Evolutionary conservation across 129 eudicot species (phyloP).

Genomic region (Saposhnikovia divaricata): DNA sequence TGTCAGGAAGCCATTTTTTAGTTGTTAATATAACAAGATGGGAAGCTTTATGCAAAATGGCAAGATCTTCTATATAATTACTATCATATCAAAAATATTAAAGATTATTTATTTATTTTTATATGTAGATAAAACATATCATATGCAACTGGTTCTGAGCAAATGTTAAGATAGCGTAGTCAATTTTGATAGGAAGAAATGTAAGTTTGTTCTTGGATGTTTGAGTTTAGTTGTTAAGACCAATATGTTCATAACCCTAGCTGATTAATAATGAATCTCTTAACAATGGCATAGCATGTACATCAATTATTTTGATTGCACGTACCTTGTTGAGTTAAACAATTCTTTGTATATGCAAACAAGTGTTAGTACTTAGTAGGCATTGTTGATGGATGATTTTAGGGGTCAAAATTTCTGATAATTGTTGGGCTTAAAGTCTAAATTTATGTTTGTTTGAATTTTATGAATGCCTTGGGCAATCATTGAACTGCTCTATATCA

Average conservation of each 20-base stretch:
- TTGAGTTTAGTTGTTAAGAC: not conserved
- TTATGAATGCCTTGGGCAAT: not conserved
- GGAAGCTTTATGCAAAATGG: not conserved
- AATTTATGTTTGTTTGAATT: not conserved
- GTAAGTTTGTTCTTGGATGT: not conserved
- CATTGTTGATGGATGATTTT: not conserved
- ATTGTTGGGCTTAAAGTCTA: not conserved
- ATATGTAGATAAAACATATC: not conserved
- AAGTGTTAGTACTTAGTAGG: not conserved
- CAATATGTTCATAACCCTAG: not conserved
- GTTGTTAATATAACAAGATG: not conserved
- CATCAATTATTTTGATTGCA: not conserved
- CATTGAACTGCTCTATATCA: not conserved
- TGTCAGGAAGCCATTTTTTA: not conserved
- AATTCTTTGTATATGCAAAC: not conserved
- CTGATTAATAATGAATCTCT: not conserved
- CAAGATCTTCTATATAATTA: not conserved
- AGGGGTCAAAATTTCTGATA: not conserved
- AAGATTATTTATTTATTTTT: not conserved
- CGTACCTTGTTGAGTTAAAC: not conserved
- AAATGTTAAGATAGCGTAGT: not conserved
- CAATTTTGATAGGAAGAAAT: not conserved
- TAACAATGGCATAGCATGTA: not conserved
- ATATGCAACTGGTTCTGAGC: not conserved
- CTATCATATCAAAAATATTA: not conserved